Base-by-base conservation (phyloP, 306 rosid species). In the Cajanus cajan region DNA sequence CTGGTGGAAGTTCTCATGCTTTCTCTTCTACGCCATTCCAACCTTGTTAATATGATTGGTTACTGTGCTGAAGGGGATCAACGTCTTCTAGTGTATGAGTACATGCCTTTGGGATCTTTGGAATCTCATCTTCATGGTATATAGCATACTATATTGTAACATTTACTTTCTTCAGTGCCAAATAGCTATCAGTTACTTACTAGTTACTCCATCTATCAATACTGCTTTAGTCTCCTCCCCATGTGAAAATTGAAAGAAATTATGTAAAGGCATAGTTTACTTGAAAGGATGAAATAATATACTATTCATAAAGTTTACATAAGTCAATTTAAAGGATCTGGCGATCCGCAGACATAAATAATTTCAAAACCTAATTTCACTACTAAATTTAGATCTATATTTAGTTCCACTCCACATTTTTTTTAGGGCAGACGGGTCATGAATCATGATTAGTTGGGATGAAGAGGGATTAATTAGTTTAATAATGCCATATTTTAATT, bases 1-100 rank as follows among this genome's bases (percentile, higher is more conserved):
- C 61, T 89, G 39, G 90, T 86, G 78, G 94, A 90, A 62, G 86
- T 89, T 81, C 87, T 89, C 55, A 90, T 90, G 87, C 93, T 93
- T 14, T 85, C 89, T 74, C 85, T 87, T 68, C 78, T 90, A 70
- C 75, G 86, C 13, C 92, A 93, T 74, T 74, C 91, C 6, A 90
- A 93, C 82, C 97, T 93, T 41, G 93, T 93, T 59, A 86, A 13
- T 62, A 76, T 93, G 85, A 76, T 86, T 51, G 97, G 97, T 19
- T 89, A 84, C 66, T 93, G 94, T 61, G 90, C 90, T 13, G 96
- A 93, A 78, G 87, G 86, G 40, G 86, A 87, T 74, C 91, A 87
- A 78, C 89, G 92, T 25, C 90, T 93, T 59, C 93, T 93, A 67
- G 94, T 93, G 15, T 93, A 93, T 18, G 96, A 93, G 48, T 88